Percentiles rank a stretch among this genome's conserved stretches.
Conservation (phyloP, 2,329 filamentous ascomycete species). For the Lecanoromycetidae sp. region DNA sequence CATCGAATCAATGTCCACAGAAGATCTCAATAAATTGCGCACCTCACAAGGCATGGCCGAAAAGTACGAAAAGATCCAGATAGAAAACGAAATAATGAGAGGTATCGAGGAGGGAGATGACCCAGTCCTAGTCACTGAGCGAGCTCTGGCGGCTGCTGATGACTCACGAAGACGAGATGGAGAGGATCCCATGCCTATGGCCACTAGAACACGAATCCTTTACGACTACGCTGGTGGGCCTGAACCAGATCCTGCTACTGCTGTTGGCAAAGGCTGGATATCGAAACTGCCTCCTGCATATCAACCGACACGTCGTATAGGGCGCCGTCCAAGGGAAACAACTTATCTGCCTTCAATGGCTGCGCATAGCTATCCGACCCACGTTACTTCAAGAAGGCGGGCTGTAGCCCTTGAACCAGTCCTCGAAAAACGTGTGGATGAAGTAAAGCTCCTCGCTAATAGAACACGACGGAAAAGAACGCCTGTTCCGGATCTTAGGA, state of each 20-base stretch:
- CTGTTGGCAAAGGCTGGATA: neutral
- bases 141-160: conserved; percentile 9
- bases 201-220: conserved; percentile 6
- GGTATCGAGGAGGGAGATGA: conserved; percentile 12
- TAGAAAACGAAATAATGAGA: conserved; percentile 9
- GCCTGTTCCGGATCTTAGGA: neutral
- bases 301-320: neutral
- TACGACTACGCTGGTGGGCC: conserved; percentile 9
- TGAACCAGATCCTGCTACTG: neutral
- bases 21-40: conserved; percentile 1
- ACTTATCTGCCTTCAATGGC: conserved; percentile 14
- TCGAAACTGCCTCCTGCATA: neutral
- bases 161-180: neutral
- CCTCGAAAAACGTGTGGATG: neutral
- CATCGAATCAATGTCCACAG: conserved; percentile 1
- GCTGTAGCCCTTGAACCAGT: neutral
- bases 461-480: neutral
- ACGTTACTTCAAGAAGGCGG: neutral
- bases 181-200: conserved; percentile 4
- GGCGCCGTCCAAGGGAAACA: neutral
- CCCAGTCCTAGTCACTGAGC: conserved; percentile 1
- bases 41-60: conserved; percentile 11
- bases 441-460: neutral
- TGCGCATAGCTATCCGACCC: conserved; percentile 12
- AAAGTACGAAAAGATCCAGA: conserved; percentile 12